These are phyloP conservation scores for Pleurotus citrinopileatus DNA, from an alignment of 768 basidiomycete genomes.

Conservation along the genomic window DNA sequence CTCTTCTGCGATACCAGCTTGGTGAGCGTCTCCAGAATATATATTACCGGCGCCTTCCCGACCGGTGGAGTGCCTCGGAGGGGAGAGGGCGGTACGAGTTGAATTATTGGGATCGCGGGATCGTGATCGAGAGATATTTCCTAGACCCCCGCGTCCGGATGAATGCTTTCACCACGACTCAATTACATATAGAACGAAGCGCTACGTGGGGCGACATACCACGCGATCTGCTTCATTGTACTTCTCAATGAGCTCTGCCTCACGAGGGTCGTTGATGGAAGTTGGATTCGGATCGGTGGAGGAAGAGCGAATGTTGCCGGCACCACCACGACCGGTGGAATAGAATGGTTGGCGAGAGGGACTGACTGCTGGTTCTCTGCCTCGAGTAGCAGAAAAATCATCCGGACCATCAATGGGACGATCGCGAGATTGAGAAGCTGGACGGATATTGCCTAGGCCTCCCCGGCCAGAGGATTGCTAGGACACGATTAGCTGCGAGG, in stretches of 20 bases:
- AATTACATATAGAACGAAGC: too few relatives aligned
- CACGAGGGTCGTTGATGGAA: slow-evolving; percentile 24
- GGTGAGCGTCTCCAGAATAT: slow-evolving; percentile 7
- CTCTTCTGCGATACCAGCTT: slow-evolving; percentile 5
- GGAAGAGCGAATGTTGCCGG: slow-evolving; percentile 81
- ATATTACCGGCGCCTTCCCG: slow-evolving; percentile 19
- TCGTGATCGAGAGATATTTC: slow-evolving; percentile 60
- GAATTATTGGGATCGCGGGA: slow-evolving; percentile 38
- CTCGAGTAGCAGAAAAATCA: slow-evolving; percentile 54
- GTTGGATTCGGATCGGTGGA: slow-evolving; percentile 48
- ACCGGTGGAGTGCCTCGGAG: slow-evolving; percentile 15
- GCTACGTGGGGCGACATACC: too few relatives aligned
- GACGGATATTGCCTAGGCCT: slow-evolving; percentile 66
- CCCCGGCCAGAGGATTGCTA: slow-evolving; percentile 65
- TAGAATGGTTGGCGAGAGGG: slow-evolving; percentile 34
- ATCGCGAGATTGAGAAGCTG: slow-evolving; percentile 43
- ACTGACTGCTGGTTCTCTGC: slow-evolving; percentile 50
- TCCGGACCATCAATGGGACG: slow-evolving; percentile 51
- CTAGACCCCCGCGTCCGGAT: slow-evolving; percentile 61
- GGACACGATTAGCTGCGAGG: background rate
- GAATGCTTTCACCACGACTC: slow-evolving; percentile 48
- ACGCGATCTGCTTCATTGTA: slow-evolving; percentile 28
- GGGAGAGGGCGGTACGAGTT: background rate
- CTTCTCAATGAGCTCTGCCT: slow-evolving; percentile 37
- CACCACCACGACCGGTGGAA: slow-evolving; percentile 77